Evolutionary conservation across 148 eudicot genomes (phyloP).

Genomic region (Vaccinium myrtillus): DNA sequence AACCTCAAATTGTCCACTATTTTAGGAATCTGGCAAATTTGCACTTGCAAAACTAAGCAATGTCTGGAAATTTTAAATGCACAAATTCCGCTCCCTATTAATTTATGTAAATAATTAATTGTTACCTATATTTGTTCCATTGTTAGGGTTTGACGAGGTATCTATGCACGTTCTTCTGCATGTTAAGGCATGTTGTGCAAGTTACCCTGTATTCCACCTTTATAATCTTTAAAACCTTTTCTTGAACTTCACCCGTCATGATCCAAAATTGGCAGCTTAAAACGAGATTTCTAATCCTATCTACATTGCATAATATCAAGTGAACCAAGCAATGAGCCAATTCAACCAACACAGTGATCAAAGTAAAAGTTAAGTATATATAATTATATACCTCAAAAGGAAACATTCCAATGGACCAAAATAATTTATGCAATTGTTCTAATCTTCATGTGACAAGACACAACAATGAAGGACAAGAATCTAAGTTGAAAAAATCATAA

Average conservation of each 20-base stretch:
- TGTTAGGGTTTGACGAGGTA: background rate
- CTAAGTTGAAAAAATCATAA: background rate
- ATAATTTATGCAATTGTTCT: background rate
- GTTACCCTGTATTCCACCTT: background rate
- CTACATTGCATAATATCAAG: background rate
- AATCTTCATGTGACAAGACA: background rate
- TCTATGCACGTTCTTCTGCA: background rate
- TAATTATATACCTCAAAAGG: background rate
- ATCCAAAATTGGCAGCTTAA: conserved; percentile 4
- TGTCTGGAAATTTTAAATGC: no score
- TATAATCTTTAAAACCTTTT: background rate
- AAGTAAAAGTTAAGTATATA: background rate
- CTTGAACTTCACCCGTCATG: background rate
- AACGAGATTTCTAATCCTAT: background rate
- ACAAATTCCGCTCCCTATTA: no score
- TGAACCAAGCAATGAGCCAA: conserved; percentile 5
- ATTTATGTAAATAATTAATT: no score
- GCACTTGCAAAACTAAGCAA: no score
- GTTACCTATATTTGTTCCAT: no score
- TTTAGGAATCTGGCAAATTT: background rate
- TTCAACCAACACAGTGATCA: background rate
- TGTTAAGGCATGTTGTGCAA: background rate
- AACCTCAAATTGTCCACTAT: background rate
- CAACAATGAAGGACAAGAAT: background rate
- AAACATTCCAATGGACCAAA: background rate